Evolutionary conservation across 2,329 filamentous ascomycete species (phyloP).

Genomic region (Neonectria coccinea): DNA sequence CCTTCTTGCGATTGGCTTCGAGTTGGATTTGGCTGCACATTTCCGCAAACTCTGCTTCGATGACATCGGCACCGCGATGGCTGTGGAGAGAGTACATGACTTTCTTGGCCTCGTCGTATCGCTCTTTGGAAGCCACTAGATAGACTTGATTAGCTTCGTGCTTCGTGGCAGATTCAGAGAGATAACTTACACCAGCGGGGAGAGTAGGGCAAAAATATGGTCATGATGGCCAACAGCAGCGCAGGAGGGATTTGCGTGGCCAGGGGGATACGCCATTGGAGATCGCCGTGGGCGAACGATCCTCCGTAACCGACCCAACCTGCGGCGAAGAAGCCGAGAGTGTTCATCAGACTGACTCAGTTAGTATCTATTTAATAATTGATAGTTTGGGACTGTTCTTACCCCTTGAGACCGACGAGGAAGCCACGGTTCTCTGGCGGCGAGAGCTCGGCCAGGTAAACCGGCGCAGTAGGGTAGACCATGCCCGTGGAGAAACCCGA

Average conservation of each 20-base stretch:
- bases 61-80: slow-evolving; percentile 25
- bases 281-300: slow-evolving; percentile 47
- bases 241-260: slow-evolving; percentile 49
- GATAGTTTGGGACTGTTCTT: neutral
- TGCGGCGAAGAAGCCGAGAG: slow-evolving; percentile 32
- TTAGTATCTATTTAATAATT: neutral
- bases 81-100: slow-evolving; percentile 26
- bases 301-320: slow-evolving; percentile 45
- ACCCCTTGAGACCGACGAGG: slow-evolving; percentile 54
- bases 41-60: slow-evolving; percentile 27
- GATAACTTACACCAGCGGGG: slow-evolving; percentile 42
- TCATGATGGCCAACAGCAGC: slow-evolving; percentile 36
- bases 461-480: slow-evolving; percentile 45
- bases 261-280: slow-evolving; percentile 52
- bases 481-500: slow-evolving; percentile 56
- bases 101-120: slow-evolving; percentile 26
- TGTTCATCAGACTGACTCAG: slow-evolving; percentile 32
- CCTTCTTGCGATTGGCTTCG: slow-evolving; percentile 15
- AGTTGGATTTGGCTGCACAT: slow-evolving; percentile 28
- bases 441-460: slow-evolving; percentile 56
- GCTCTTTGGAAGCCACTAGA: slow-evolving; percentile 23
- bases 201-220: slow-evolving; percentile 42
- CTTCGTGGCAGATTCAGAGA: neutral
- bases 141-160: neutral
- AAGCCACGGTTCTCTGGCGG: slow-evolving; percentile 58